Conservation (phyloP, 1,139 yeast species). For the Taiozyma sp. region DNA sequence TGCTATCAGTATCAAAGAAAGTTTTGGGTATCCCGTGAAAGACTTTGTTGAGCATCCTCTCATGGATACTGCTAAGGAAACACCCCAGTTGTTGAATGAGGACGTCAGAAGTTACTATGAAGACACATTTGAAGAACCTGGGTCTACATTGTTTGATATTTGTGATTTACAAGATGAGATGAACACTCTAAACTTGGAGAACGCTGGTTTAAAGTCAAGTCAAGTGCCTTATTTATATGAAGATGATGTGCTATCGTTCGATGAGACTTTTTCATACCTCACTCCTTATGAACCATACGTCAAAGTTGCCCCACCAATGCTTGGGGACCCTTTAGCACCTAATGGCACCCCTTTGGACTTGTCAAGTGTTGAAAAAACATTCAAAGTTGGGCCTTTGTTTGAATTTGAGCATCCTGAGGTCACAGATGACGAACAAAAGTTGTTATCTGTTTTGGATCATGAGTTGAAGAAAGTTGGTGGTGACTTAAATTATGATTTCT, state of each 20-base stretch:
- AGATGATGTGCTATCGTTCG: not conserved
- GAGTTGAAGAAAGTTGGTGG: constrained; percentile 11
- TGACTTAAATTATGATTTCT: not conserved
- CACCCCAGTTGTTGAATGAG: not conserved
- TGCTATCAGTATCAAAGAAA: not conserved
- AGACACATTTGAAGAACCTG: not conserved
- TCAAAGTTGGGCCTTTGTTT: constrained; percentile 12
- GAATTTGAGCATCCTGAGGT: constrained; percentile 2
- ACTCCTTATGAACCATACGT: constrained; percentile 14
- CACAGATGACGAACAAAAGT: constrained; percentile 16
- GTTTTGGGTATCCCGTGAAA: not conserved
- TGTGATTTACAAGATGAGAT: not conserved
- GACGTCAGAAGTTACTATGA: not conserved
- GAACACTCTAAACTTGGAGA: not conserved
- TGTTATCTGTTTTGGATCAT: constrained; percentile 15
- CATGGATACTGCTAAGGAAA: not conserved
- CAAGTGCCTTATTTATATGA: not conserved
- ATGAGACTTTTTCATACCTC: constrained; percentile 10
- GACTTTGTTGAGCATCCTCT: not conserved
- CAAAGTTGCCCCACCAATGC: constrained; percentile 15
- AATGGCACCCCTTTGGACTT: constrained; percentile 18
- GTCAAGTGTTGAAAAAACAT: constrained; percentile 9
- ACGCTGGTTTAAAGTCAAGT: not conserved
- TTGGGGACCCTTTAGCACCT: constrained; percentile 18
- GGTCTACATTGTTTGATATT: not conserved